Percentiles rank a stretch among this genome's conserved stretches.
Evolutionary conservation across 495 filamentous ascomycete genomes (phyloP).

Genomic region (Evansstolkia leycettana): DNA sequence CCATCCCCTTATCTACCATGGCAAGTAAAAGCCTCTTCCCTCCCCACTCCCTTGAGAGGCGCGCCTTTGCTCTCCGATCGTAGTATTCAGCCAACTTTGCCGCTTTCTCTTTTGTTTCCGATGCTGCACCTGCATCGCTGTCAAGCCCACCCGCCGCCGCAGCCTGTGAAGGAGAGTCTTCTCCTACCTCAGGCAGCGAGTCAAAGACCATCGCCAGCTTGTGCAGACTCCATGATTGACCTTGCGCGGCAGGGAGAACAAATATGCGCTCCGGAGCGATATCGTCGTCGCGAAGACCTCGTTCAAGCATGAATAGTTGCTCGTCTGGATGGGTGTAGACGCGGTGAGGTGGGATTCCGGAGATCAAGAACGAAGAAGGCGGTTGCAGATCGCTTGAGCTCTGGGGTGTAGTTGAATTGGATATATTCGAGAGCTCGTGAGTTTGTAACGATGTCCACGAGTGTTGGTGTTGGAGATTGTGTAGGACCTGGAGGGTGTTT

Average conservation of each 20-base stretch:
- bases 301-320: constrained; percentile 65
- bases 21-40: constrained; percentile 70
- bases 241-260: constrained; percentile 72
- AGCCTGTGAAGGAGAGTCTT: constrained; percentile 6
- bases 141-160: constrained; percentile 7
- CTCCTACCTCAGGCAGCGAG: constrained; percentile 37
- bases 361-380: constrained; percentile 55
- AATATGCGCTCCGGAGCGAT: constrained; percentile 57
- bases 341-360: constrained; percentile 74
- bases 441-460: constrained; percentile 63
- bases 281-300: constrained; percentile 31
- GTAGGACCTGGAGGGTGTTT: constrained; percentile 55
- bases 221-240: constrained; percentile 70
- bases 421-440: constrained; percentile 34
- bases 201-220: constrained; percentile 75
- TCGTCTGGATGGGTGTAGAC: constrained; percentile 91
- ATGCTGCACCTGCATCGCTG: constrained; percentile 6
- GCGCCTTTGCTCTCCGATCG: constrained; percentile 20
- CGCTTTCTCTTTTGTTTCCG: constrained; percentile 15
- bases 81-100: constrained; percentile 25
- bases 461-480: constrained; percentile 80
- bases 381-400: constrained; percentile 8
- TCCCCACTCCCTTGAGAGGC: constrained; percentile 26
- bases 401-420: too few relatives aligned
- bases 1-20: constrained; percentile 47